Percentiles rank a stretch among this genome's conserved stretches.
These are phyloP conservation scores for Saussurea involucrata DNA, from an alignment of 129 eudicot genomes.

Conservation along the genomic window DNA sequence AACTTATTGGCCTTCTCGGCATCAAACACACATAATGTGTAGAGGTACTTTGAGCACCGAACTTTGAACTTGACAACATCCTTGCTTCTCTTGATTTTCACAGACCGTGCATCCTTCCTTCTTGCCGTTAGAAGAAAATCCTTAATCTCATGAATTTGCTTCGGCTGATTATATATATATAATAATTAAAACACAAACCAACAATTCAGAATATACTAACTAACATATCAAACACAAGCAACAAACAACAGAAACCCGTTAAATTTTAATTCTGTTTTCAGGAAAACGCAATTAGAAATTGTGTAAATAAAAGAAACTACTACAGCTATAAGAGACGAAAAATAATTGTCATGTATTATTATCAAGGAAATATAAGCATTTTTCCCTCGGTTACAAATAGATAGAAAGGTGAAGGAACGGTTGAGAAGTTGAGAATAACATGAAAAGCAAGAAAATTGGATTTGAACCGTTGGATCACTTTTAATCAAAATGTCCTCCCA, in stretches of 20 bases:
- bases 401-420: too few species aligned
- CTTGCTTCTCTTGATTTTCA: conserved; percentile 25
- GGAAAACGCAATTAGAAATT: neutral
- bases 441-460: too few species aligned
- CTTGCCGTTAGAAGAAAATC: conserved; percentile 26
- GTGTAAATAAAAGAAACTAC: neutral
- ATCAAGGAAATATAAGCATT: too few species aligned
- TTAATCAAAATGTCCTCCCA: too few species aligned
- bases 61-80: conserved; percentile 10
- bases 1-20: conserved; percentile 23
- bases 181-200: neutral
- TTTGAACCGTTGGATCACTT: too few species aligned
- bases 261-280: neutral
- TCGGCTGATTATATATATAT: conserved; percentile 24
- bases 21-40: neutral
- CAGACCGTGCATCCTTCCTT: conserved; percentile 27
- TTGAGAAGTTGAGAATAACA: too few species aligned
- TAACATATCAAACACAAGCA: too few species aligned
- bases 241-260: too few species aligned
- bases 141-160: conserved; percentile 28
- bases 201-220: too few species aligned
- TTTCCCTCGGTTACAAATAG: too few species aligned
- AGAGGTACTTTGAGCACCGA: conserved; percentile 15
- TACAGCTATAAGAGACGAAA: neutral
- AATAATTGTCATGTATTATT: too few species aligned